Conservation (phyloP, 257 asterid species). For the Primulina eburnea region DNA sequence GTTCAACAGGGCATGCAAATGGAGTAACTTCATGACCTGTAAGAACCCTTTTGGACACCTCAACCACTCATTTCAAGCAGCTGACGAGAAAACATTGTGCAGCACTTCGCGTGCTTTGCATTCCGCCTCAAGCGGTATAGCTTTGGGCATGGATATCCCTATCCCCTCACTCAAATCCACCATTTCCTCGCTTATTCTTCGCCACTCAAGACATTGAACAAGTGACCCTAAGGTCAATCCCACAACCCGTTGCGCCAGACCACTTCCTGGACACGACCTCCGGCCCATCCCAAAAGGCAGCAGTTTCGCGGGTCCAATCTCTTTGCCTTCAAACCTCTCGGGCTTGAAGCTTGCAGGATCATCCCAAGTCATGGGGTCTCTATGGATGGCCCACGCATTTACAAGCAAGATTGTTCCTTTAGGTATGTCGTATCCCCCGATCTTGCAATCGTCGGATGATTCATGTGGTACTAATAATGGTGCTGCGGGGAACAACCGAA, state of each 20-base stretch:
- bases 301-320: constrained; percentile 22
- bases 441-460: constrained; percentile 30
- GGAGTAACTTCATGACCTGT: no score
- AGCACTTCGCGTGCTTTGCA: constrained; percentile 25
- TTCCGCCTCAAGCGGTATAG: constrained; percentile 30
- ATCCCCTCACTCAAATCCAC: constrained; percentile 34
- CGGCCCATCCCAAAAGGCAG: constrained; percentile 44
- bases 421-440: constrained; percentile 32
- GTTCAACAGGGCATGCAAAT: no score
- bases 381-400: constrained; percentile 43
- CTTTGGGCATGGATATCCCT: constrained; percentile 34
- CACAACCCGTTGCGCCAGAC: constrained; percentile 35
- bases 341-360: constrained; percentile 36
- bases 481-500: constrained; percentile 32
- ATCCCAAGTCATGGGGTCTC: constrained; percentile 36
- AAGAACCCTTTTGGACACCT: no score
- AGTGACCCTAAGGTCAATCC: constrained; percentile 34
- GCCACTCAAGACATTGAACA: constrained; percentile 40
- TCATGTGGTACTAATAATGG: constrained; percentile 34
- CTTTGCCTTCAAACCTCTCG: constrained; percentile 28
- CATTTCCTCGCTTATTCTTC: constrained; percentile 17
- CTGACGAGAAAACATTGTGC: constrained; percentile 12
- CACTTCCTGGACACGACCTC: constrained; percentile 39
- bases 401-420: constrained; percentile 31
- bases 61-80: background rate